Base-by-base conservation (phyloP, 1,284 basidiomycete species). In the Ganoderma sp. region DNA sequence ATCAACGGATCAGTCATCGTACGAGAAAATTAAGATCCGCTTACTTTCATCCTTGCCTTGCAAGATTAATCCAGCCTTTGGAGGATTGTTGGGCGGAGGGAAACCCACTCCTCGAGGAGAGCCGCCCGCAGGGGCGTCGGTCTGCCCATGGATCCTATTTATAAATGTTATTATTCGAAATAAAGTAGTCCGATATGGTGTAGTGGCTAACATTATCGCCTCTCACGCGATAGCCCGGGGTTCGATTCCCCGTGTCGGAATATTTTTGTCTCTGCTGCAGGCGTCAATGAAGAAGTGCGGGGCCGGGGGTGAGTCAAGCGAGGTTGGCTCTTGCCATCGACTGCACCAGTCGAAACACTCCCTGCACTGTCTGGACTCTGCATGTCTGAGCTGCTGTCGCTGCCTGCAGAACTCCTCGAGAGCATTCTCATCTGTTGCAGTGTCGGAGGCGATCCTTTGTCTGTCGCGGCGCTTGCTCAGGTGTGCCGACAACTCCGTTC, bases 401-500 rank as follows among this genome's bases (percentile, higher is more conserved):
- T 70, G 1, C 69, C 69, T 7, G 39, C 57, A 5, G 69, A 70
- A n/a, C 25, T 66, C 1, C 15, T 68, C 3, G 69, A 70, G 32
- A 43, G 15, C 14, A 64, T 70, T 25, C 43, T 70, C 6, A 54
- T 54, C 15, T n/a, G 81, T 10, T 75, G 80, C 17, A 74, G 79
- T 7, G 74, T 73, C 0, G 57, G 64, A 32, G 79, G 78, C 2
- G 73, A 73, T 54, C 79, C 81, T 3, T 66, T 72, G 45, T 74
- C 80, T 0, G 78, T 84, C 43, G 77, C 84, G 5, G 73, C 79
- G 10, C 70, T 87, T 12, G 77, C 84, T 2, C 79, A 81, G 69
- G 84, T 84, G 25, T 86, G 83, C 68, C 78, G 76, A n/a, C 70
- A 73, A 25, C 77, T 86, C 60, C 76, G 76, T 61, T 68, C 73